These are phyloP conservation scores for Sanghuangporus weigelae DNA, from an alignment of 1,284 basidiomycete species.

Conservation along the genomic window DNA sequence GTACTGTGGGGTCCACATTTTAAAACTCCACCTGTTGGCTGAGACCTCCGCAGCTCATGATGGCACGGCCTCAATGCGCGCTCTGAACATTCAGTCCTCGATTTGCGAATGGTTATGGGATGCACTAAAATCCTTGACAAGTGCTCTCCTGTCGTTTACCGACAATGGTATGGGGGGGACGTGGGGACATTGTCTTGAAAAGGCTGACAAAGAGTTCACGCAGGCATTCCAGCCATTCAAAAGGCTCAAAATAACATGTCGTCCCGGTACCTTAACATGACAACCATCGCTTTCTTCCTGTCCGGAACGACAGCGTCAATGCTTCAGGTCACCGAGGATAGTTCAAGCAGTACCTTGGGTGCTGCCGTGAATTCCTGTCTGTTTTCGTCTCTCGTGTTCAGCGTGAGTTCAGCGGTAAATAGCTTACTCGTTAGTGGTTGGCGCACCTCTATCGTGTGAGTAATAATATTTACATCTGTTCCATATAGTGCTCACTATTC, in stretches of 20 bases:
- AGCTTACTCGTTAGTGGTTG: background rate
- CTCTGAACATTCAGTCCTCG: background rate
- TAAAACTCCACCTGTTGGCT: background rate
- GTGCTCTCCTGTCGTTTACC: background rate
- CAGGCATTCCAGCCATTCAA: background rate
- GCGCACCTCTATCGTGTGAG: slow-evolving; percentile 2
- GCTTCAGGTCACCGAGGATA: background rate
- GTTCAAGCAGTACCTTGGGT: background rate
- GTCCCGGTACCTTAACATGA: slow-evolving; percentile 1
- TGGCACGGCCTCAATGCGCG: background rate
- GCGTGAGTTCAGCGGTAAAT: slow-evolving; percentile 1
- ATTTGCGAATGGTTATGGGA: background rate
- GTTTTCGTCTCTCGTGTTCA: slow-evolving; percentile 3
- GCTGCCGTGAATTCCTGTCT: background rate
- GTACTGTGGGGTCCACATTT: background rate
- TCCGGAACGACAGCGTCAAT: slow-evolving; percentile 5
- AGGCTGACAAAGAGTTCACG: background rate
- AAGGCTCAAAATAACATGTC: background rate
- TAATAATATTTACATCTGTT: background rate
- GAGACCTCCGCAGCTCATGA: background rate
- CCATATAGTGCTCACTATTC: no score
- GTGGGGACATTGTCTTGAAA: background rate
- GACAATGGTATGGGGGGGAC: background rate
- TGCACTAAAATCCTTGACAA: background rate
- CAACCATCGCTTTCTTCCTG: slow-evolving; percentile 4